phyloP scores from a whole-genome alignment of 371 early-diverging fungal species.

The Apophysomyces elegans region DNA sequence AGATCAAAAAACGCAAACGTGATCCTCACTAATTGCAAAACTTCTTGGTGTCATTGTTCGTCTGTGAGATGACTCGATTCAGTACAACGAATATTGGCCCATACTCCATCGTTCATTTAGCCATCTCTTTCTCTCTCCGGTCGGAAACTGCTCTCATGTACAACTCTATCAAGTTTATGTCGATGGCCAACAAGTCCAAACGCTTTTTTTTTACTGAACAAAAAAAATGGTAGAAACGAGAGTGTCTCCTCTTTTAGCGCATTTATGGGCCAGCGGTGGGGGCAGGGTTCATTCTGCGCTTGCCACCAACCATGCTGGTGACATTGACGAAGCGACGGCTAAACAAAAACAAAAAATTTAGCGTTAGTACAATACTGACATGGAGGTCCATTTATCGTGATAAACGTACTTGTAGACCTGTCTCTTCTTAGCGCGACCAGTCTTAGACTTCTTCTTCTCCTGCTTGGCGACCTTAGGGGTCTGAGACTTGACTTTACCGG shows the following conservation, averaged over 20 bases:
- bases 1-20: too few relatives aligned
- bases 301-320: conserved; percentile 84
- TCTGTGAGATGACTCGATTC: too few relatives aligned
- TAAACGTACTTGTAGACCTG: conserved; percentile 82
- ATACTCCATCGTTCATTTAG: background rate
- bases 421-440: conserved; percentile 99
- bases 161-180: background rate
- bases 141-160: too few relatives aligned
- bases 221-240: conserved; percentile 2
- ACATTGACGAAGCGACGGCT: conserved; percentile 96
- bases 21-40: too few relatives aligned
- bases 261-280: conserved; percentile 62
- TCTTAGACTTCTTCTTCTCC: conserved; percentile 94
- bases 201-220: conserved; percentile 2
- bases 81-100: too few relatives aligned
- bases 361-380: background rate
- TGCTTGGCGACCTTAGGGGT: conserved; percentile 99
- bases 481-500: conserved; percentile 99
- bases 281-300: conserved; percentile 86
- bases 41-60: too few relatives aligned
- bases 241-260: conserved; percentile 1
- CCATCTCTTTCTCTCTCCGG: too few relatives aligned
- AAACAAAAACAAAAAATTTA: conserved; percentile 5
- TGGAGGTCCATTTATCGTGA: background rate
- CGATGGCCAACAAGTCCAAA: conserved; percentile 6